Percentiles rank a stretch among this genome's conserved stretches.
These are phyloP conservation scores for Pythium scleroteichum DNA, from an alignment of 352 stramenopile species.

Conservation along the genomic window DNA sequence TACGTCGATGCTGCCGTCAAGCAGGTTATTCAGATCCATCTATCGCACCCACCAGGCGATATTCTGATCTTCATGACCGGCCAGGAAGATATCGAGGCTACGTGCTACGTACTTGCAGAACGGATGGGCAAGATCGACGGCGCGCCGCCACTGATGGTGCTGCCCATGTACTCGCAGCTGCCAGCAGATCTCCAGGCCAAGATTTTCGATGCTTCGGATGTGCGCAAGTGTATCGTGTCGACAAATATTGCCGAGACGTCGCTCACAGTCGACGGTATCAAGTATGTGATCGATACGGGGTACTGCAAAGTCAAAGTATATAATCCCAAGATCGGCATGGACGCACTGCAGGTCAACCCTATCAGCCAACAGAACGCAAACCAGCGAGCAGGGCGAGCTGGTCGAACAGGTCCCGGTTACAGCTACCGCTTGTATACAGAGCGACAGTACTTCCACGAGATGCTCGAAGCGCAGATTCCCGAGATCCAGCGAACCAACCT, in stretches of 20 bases:
- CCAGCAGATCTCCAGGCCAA: conserved; percentile 97
- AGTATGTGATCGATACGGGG: conserved; percentile 97
- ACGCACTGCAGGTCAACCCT: conserved; percentile 94
- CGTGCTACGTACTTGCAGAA: conserved; percentile 93
- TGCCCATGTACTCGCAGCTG: conserved; percentile 99
- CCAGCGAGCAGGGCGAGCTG: conserved; percentile 94
- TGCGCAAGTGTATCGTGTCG: conserved; percentile 97
- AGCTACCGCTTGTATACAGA: conserved; percentile 98
- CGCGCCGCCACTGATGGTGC: conserved; percentile 93
- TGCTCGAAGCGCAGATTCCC: conserved; percentile 97
- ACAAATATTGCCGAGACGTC: conserved; percentile 98
- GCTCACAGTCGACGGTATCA: conserved; percentile 96
- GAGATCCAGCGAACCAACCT: conserved; percentile 99
- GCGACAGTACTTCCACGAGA: conserved; percentile 95
- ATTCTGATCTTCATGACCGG: conserved; percentile 99
- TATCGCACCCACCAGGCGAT: conserved; percentile 96
- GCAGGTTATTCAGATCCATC: conserved; percentile 98
- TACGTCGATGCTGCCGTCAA: conserved; percentile 98
- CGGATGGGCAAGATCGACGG: conserved; percentile 94
- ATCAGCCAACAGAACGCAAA: conserved; percentile 98
- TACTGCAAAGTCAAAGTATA: conserved; percentile 99
- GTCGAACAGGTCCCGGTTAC: conserved; percentile 88
- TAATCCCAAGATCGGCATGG: conserved; percentile 99
- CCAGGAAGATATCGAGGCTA: conserved; percentile 98
- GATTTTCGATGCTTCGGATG: conserved; percentile 96